Evolutionary conservation across 495 filamentous ascomycete species (phyloP), one percentile per base, ranked within the genome.

Genomic region (Penicilliopsis zonata): DNA sequence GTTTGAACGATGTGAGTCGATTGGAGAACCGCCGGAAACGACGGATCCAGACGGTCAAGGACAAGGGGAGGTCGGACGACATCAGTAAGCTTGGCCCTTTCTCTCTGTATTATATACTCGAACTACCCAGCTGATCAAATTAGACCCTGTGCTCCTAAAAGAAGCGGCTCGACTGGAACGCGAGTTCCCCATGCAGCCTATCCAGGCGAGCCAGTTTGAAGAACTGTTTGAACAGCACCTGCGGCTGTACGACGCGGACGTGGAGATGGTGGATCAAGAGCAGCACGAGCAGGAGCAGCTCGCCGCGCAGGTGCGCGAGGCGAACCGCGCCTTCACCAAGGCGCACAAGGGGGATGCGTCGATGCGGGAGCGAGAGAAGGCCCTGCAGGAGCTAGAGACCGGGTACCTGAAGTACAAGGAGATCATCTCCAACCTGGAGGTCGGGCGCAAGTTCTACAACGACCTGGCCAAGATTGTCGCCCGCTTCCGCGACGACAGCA

Each of bases 361-460:
- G 3, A 82, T 74, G 13, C 70, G 70, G 29, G 83, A 93, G 42
- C 72, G 90, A 14, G 88, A 95, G 46, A 71, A 76, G 39, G 86
- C 86, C 0, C 56, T 98, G 15, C 90, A 98, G 51, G 74, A 74
- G 25, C 65, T 98, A 13, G 88, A 96, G 50, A 90, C 86, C 34
- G 90, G 84, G 6, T 94, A 92, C 49, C 69, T 83, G 54, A 90
- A 86, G 57, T 95, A 95, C 56, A 92, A 90, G 54, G 87, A 98
- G 52, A 80, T 95, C 33, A 74, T 92, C 25, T 80, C 70, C 25
- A 92, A 96, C 46, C 58, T 94, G 0, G 85, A 95, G 34, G 81
- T 79, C 0, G 90, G 84, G 1, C 59, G 88, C 25, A 94, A 93
- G 44, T 98, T 98, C 51, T 98, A 96, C 60, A 96, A 98, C 47